phyloP scores from a whole-genome alignment of 352 stramenopile species.

The Globisporangium cystogenes region DNA sequence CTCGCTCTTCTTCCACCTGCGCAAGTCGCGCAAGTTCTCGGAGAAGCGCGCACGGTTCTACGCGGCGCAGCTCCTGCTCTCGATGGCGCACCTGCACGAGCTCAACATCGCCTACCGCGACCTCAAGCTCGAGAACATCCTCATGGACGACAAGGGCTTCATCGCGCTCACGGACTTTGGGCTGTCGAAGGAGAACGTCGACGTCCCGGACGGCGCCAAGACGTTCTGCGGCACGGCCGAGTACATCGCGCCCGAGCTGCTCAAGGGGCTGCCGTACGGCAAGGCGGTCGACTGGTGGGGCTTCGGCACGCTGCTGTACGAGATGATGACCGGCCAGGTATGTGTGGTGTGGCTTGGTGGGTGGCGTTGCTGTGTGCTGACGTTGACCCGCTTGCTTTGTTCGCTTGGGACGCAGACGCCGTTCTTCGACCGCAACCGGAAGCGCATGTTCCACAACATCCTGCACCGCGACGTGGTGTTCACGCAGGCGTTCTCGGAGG shows the following conservation, averaged over 20 bases:
- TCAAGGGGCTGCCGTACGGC: conserved; percentile 87
- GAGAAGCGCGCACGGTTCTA: conserved; percentile 90
- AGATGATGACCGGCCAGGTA: conserved; percentile 91
- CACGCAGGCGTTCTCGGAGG: conserved; percentile 81
- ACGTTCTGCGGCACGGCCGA: conserved; percentile 93
- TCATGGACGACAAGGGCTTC: conserved; percentile 93
- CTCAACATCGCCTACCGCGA: conserved; percentile 93
- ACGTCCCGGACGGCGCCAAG: conserved; percentile 83
- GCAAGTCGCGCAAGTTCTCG: conserved; percentile 87
- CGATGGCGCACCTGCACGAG: conserved; percentile 91
- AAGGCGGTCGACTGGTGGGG: conserved; percentile 93
- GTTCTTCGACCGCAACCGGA: conserved; percentile 94
- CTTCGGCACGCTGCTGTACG: conserved; percentile 92
- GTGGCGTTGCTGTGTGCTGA: not conserved
- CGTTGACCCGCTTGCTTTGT: not conserved
- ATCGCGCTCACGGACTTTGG: conserved; percentile 92
- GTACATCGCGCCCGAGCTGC: conserved; percentile 90
- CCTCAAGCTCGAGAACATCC: conserved; percentile 94
- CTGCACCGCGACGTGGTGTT: conserved; percentile 85
- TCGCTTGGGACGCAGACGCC: conserved; percentile 60
- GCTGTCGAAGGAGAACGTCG: conserved; percentile 90
- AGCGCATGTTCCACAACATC: conserved; percentile 95
- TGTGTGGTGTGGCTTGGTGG: too few relatives aligned
- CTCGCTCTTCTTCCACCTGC: conserved; percentile 90
- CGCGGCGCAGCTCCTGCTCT: conserved; percentile 86